These are phyloP conservation scores for Cystobasidium slooffiae DNA, from an alignment of 1,284 basidiomycete species.

Conservation along the genomic window DNA sequence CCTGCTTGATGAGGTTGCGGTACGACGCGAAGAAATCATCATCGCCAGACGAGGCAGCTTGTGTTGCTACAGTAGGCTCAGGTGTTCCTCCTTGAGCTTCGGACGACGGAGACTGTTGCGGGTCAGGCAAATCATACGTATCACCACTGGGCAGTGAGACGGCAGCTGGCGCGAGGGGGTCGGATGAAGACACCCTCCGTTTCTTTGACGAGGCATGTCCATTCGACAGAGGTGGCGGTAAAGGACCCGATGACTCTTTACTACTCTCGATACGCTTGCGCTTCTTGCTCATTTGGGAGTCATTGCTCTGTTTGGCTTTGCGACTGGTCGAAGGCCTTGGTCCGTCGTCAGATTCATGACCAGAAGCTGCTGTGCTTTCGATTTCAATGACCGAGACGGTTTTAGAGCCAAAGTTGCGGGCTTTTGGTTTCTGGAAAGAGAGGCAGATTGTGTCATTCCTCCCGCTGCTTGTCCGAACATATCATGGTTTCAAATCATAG, in stretches of 20 bases:
- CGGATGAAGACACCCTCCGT: too few species aligned
- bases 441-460: not conserved
- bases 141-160: too few species aligned
- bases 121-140: too few species aligned
- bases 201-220: too few species aligned
- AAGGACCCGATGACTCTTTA: too few species aligned
- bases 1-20: not conserved
- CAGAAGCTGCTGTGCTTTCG: constrained; percentile 3
- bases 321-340: not conserved
- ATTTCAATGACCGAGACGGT: constrained; percentile 9
- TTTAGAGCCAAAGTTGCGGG: not conserved
- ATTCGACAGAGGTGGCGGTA: too few species aligned
- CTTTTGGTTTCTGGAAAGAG: not conserved
- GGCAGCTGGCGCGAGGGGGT: too few species aligned
- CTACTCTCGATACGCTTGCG: too few species aligned
- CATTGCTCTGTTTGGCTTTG: not conserved
- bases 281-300: not conserved
- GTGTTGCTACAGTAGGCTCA: not conserved
- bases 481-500: not conserved
- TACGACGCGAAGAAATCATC: constrained; percentile 9
- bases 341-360: not conserved
- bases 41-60: not conserved
- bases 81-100: not conserved
- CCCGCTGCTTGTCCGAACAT: not conserved
- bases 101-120: not conserved